Evolutionary conservation across 2,329 filamentous ascomycete species (phyloP), one percentile per base, ranked within the genome.

Genomic region (Dothiorella sarmentorum): DNA sequence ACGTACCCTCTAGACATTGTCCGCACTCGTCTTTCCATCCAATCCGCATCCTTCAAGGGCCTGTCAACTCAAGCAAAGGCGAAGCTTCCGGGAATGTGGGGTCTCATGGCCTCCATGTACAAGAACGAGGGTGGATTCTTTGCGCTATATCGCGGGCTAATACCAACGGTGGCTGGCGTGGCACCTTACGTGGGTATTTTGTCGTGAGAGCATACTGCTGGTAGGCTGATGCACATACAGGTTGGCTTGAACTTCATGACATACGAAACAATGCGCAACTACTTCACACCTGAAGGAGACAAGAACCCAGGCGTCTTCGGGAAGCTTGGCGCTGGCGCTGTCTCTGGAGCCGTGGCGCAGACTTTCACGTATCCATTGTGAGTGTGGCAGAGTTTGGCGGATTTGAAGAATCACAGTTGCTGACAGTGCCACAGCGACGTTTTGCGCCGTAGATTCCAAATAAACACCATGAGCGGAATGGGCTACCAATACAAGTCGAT

Each of bases 381-480:
- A 82, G 89, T 47, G 10, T 22, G 7, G 10, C 13, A 24, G 7
- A n/a, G 7, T 17, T 26, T 18, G 7, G 18, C 7, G 5, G 22
- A 20, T 20, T 31, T 31, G 10, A 31, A 3, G 9, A 24, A 29
- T 5, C n/a, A 11, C 24, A 29, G 24, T 15, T 15, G 20, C 49
- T 59, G 38, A 59, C 17, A 18, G 29, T n/a, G 24, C 24, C 35
- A n/a, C 57, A 94, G 90, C 71, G 92, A 96, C 71, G 93, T 99
- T 2, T 81, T 99, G 57, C 89, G 94, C 29, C 86, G 94, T 61
- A 85, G 94, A 52, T 99, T 99, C 73, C 94, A 99, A 71, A 94
- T 99, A 77, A 99, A 99, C 76, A 97, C 94, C 56, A 99, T 99
- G 94, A 91, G 89, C 47, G 94, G 94, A 53, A 93, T 99, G 86